phyloP scores from a whole-genome alignment of 306 rosid species.

The cucumber (Cucumis sativus) region DNA sequence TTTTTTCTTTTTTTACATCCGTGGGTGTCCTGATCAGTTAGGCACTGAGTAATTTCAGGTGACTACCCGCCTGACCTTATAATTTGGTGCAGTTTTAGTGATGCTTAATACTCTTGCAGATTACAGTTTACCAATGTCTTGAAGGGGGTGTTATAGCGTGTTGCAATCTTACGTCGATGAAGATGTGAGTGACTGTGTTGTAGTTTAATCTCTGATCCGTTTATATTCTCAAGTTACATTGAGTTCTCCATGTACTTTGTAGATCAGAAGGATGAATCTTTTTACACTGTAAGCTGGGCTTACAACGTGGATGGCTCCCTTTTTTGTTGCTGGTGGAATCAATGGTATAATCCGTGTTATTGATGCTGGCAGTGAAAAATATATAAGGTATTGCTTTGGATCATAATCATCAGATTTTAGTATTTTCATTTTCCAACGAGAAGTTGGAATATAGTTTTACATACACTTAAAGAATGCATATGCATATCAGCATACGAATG shows the following conservation, averaged over 20 bases:
- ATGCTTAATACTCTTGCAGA: constrained; percentile 32
- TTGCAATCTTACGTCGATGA: constrained; percentile 91
- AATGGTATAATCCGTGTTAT: constrained; percentile 72
- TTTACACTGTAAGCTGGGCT: constrained; percentile 91
- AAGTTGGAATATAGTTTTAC: neutral
- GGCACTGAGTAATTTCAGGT: too few species aligned
- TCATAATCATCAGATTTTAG: neutral
- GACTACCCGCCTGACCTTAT: too few species aligned
- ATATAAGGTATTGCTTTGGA: constrained; percentile 48
- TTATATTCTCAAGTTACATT: constrained; percentile 3
- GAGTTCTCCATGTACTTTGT: constrained; percentile 29
- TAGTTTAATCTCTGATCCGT: neutral
- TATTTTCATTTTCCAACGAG: neutral
- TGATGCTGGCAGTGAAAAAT: constrained; percentile 77
- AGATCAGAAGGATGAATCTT: constrained; percentile 96
- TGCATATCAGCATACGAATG: neutral
- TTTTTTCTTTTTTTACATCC: neutral
- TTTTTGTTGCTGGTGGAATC: constrained; percentile 75
- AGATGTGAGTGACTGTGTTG: constrained; percentile 45
- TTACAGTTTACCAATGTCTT: constrained; percentile 66
- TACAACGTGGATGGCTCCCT: constrained; percentile 55
- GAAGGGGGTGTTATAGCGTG: constrained; percentile 80
- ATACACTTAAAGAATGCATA: neutral
- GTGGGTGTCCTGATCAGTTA: too few species aligned
- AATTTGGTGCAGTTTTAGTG: neutral